Evolutionary conservation across 345 rosid species (phyloP), one percentile per base, ranked within the genome.

Genomic region (Arabidopsis suecica): DNA sequence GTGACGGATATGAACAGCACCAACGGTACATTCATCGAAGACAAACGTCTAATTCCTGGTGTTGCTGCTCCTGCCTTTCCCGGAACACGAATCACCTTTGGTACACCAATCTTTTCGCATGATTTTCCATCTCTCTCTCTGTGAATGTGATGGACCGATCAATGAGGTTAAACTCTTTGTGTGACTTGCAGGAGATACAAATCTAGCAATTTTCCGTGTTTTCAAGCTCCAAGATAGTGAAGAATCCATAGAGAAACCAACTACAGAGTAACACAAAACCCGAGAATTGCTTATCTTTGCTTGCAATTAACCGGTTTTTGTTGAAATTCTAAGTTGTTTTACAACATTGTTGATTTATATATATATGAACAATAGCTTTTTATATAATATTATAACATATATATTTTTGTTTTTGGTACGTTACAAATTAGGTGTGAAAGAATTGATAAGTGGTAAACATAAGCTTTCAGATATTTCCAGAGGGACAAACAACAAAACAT

Each of bases 1-100:
- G 86, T 95, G 12, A 91, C 86, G 0, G 93, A 95, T 80, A 77
- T 92, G 84, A 89, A 90, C 72, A 90, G 99, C 57, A 95, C 97
- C 1, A 95, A 90, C 22, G 97, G 97, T 40, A 90, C 99, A 10
- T 95, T 86, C 81, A 81, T 95, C 18, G 80, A 89, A 74, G 82
- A 88, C 47, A 83, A 73, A 73, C 86, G 88, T 34, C 76, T 94
- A 28, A 83, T 48, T 42, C 97, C 98, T 36, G 97, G 96, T 69
- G 88, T 82, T 68, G 81, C 76, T 23, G 75, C 84, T 16, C 36
- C 79, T 67, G 89, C 81, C 47, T 54, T 88, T 20, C 73, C 92
- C 0, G 98, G 96, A 44, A 88, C 83, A 33, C 69, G 69, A 60
- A 70, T 94, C 83, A 88, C 78, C 20, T 94, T 91, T 56, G 95